phyloP scores from a whole-genome alignment of 768 basidiomycete genomes.

The Tremella fuciformis region DNA sequence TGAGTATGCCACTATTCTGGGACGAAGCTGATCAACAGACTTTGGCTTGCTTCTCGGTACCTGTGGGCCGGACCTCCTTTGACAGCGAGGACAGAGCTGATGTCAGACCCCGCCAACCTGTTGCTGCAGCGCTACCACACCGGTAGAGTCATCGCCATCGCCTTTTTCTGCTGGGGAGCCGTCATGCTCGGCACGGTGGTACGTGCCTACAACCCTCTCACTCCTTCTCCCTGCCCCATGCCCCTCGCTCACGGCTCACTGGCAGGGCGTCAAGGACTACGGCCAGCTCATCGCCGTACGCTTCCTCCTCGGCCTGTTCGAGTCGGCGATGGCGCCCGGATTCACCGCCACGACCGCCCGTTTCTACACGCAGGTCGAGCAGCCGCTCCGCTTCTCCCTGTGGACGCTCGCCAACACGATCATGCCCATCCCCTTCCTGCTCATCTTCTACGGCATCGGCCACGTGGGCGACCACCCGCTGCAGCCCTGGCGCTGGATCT shows the following conservation, averaged over 20 bases:
- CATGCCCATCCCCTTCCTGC: conserved; percentile 5
- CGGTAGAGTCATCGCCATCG: background rate
- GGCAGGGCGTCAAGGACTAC: background rate
- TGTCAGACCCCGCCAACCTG: conserved; percentile 1
- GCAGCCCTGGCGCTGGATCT: conserved; percentile 3
- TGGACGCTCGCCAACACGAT: conserved; percentile 5
- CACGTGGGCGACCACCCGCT: background rate
- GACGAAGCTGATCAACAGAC: background rate
- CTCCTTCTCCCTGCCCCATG: background rate
- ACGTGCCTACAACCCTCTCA: background rate
- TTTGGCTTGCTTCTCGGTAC: conserved; percentile 4
- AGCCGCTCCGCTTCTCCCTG: conserved; percentile 3
- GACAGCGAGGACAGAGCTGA: background rate
- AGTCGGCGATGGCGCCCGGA: conserved; percentile 23
- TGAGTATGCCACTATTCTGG: background rate
- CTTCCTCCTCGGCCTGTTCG: conserved; percentile 25
- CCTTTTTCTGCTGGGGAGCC: conserved; percentile 2
- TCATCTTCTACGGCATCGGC: conserved; percentile 1
- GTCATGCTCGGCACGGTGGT: conserved; percentile 3
- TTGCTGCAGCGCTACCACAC: conserved; percentile 2
- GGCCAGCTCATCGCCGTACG: conserved; percentile 17
- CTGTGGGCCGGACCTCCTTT: background rate
- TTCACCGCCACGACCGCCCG: conserved; percentile 9
- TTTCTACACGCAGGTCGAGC: background rate
- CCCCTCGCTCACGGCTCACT: background rate